Base-by-base conservation (phyloP, 2,329 filamentous ascomycete species). In the Fusarium bactridioides region DNA sequence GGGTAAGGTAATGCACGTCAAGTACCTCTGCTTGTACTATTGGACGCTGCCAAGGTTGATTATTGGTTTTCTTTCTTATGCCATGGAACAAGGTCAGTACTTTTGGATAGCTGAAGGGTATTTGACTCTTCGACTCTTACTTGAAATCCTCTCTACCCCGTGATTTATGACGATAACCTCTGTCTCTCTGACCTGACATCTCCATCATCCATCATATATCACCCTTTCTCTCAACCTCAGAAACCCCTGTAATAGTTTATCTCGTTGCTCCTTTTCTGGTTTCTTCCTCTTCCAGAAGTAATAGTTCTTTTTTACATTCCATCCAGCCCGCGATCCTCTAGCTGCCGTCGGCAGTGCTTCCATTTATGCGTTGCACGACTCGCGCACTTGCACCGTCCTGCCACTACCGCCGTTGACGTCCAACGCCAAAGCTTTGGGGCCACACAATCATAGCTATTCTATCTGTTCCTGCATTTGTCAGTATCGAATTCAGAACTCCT, bases 341-440 rank as follows among this genome's bases (percentile, higher is more conserved):
- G 71, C 41, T 54, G 44, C 64, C 54, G 64, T 59, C 45, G 65
- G 50, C 51, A 57, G 51, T 55, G 41, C 41, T 66, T 61, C 57
- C 60, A 54, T 60, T 69, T 40, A 61, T 58, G 65, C 40, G 56
- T 51, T 55, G 55, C 57, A 74, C 64, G 67, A 74, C 64, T 74
- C 71, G 61, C 58, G 68, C 43, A 51, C 62, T 67, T 60, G 50
- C 60, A 69, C 64, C 57, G 60, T 61, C 44, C 25, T 61, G 51
- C 59, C 57, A 57, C 59, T 40, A 55, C 62, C 45, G 38, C 64
- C 56, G 45, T 59, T 55, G 68, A 64, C 37, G 19, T 53, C 48
- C 65, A 51, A 44, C 50, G 53, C 48, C 62, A 62, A 61, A 60
- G 40, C 43, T 41, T 71, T 56, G 47, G 58, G 47, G 59, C 55